Conservation (phyloP, 352 stramenopile genomes). For the Phytophthora nicotianae region DNA sequence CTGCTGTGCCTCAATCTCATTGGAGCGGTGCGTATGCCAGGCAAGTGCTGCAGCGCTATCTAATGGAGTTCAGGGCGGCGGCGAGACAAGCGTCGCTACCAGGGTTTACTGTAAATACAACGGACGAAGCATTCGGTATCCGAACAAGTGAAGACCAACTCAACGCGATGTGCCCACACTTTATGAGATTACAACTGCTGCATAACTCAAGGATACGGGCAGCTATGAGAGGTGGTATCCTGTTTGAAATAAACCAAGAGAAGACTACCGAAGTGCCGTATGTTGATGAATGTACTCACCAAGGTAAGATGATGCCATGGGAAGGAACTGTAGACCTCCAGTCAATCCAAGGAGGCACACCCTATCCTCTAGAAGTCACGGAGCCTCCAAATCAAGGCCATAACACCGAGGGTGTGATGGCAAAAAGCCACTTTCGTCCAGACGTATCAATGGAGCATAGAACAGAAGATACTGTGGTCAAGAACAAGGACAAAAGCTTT, state of each 20-base stretch:
- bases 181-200: background rate
- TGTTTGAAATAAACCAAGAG: background rate
- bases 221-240: background rate
- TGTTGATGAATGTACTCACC: background rate
- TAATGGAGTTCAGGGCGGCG: slow-evolving; percentile 11
- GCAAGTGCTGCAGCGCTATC: slow-evolving; percentile 14
- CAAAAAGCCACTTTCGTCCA: too few species aligned
- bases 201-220: slow-evolving; percentile 8
- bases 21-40: slow-evolving; percentile 13
- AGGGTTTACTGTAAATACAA: slow-evolving; percentile 3
- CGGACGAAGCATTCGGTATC: slow-evolving; percentile 8
- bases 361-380: background rate
- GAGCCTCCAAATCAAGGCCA: background rate
- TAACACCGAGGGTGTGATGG: too few species aligned
- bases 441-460: background rate
- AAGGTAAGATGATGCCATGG: slow-evolving; percentile 3
- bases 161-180: background rate
- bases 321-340: slow-evolving; percentile 1
- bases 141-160: background rate
- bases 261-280: background rate
- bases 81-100: slow-evolving; percentile 3
- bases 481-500: background rate
- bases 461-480: background rate
- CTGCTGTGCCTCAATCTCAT: background rate
- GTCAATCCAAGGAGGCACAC: background rate